Evolutionary conservation across 2,329 filamentous ascomycete genomes (phyloP).

Genomic region (Cladosporium sphaerospermum): DNA sequence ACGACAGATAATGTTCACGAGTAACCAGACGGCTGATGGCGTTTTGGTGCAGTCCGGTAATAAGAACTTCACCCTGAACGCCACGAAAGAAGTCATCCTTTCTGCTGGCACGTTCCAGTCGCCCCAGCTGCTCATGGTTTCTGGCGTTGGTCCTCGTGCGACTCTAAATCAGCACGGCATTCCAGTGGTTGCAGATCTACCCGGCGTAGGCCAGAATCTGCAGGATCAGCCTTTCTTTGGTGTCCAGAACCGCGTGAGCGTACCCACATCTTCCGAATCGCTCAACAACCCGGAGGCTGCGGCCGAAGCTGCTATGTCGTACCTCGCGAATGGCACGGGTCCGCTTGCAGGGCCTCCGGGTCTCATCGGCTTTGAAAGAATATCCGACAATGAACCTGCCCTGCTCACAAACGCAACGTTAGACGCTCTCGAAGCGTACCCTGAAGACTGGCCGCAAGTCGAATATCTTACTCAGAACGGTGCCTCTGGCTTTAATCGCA

Average conservation of each 20-base stretch:
- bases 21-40: constrained; percentile 4
- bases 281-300: constrained; percentile 13
- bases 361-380: constrained; percentile 23
- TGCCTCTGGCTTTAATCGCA: constrained; percentile 13
- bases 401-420: constrained; percentile 12
- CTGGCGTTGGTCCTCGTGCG: constrained; percentile 26
- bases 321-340: constrained; percentile 17
- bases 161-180: constrained; percentile 29
- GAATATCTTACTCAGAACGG: constrained; percentile 19
- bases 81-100: constrained; percentile 39
- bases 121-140: constrained; percentile 34
- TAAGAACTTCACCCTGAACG: constrained; percentile 20
- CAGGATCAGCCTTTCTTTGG: constrained; percentile 34
- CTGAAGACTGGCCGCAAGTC: constrained; percentile 32
- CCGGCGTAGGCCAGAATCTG: constrained; percentile 28
- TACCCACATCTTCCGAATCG: constrained; percentile 14
- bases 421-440: constrained; percentile 18
- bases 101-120: constrained; percentile 40
- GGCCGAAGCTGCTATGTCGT: constrained; percentile 12
- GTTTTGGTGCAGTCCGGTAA: constrained; percentile 18
- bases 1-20: neutral
- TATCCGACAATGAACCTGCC: constrained; percentile 17
- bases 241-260: constrained; percentile 20
- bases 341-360: constrained; percentile 21
- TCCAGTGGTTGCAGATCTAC: constrained; percentile 19